A percentile compares a stretch with the other conserved stretches of the same genome.
These are phyloP conservation scores for Hibiscus trionum DNA, from an alignment of 345 rosid genomes.

Conservation along the genomic window DNA sequence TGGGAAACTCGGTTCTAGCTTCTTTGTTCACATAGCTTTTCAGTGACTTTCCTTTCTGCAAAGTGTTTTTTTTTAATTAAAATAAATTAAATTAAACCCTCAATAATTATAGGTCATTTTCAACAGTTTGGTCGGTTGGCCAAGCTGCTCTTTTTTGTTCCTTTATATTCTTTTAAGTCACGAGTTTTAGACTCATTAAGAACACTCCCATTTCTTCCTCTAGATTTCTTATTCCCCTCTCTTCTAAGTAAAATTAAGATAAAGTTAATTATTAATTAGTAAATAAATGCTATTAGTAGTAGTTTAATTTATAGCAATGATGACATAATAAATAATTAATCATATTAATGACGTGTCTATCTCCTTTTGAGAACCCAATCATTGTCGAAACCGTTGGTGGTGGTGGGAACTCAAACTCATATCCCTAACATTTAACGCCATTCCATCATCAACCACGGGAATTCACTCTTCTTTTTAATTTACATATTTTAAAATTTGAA, in stretches of 20 bases:
- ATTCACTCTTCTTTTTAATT: background rate
- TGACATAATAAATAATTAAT: background rate
- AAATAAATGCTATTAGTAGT: background rate
- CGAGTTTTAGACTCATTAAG: no score
- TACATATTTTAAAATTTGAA: no score
- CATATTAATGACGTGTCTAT: slow-evolving; percentile 6
- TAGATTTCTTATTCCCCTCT: no score
- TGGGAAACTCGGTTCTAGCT: background rate
- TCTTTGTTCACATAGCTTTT: slow-evolving; percentile 5
- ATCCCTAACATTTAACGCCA: background rate
- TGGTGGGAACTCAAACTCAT: background rate
- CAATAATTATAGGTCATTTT: background rate
- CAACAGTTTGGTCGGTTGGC: background rate
- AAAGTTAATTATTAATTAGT: background rate
- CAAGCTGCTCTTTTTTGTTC: no score
- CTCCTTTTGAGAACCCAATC: slow-evolving; percentile 15
- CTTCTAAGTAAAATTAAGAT: no score
- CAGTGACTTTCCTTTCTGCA: slow-evolving; percentile 13
- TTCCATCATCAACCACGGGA: slow-evolving; percentile 3
- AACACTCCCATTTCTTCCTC: no score
- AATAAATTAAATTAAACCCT: background rate
- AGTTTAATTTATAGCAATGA: background rate
- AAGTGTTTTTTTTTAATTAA: background rate
- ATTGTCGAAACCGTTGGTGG: slow-evolving; percentile 17
- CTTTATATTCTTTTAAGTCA: no score